These are phyloP conservation scores for Sonneratia caseolaris DNA, from an alignment of 345 rosid species.

Conservation along the genomic window DNA sequence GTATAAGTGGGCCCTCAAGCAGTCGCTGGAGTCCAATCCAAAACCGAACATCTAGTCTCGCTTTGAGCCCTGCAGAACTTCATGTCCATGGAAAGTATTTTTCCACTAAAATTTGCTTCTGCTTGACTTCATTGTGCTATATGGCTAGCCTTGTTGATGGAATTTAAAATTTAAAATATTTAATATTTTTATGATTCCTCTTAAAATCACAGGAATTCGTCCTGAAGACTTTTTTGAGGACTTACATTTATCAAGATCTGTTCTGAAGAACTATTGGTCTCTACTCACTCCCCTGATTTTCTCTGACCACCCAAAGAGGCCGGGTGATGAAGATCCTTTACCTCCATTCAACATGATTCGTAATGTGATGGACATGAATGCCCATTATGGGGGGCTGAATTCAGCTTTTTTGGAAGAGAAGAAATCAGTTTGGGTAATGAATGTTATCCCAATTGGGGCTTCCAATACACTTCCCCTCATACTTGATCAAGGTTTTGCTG, in stretches of 20 bases:
- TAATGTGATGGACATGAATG: constrained; percentile 98
- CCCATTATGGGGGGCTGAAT: constrained; percentile 82
- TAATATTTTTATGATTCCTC: constrained; percentile 8
- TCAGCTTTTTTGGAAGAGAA: constrained; percentile 63
- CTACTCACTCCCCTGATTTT: constrained; percentile 89
- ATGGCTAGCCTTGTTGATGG: too few relatives aligned
- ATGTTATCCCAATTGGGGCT: constrained; percentile 74
- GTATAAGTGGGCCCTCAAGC: constrained; percentile 72
- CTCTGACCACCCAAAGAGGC: constrained; percentile 99
- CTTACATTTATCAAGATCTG: constrained; percentile 50
- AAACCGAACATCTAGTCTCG: constrained; percentile 57
- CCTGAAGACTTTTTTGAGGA: constrained; percentile 76
- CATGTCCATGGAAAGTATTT: constrained; percentile 76
- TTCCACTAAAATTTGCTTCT: constrained; percentile 10
- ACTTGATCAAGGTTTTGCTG: constrained; percentile 80
- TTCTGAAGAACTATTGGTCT: constrained; percentile 88
- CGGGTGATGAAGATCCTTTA: constrained; percentile 95
- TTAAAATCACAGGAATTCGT: constrained; percentile 49
- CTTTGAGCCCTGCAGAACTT: constrained; percentile 49
- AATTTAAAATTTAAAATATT: too few relatives aligned
- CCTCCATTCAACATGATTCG: constrained; percentile 97
- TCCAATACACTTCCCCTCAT: constrained; percentile 77
- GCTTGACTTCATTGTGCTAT: neutral
- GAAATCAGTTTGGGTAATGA: constrained; percentile 92
- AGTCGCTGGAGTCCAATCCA: constrained; percentile 86